Conservation (phyloP, 305 asterid species). For the Fraxinus latifolia region DNA sequence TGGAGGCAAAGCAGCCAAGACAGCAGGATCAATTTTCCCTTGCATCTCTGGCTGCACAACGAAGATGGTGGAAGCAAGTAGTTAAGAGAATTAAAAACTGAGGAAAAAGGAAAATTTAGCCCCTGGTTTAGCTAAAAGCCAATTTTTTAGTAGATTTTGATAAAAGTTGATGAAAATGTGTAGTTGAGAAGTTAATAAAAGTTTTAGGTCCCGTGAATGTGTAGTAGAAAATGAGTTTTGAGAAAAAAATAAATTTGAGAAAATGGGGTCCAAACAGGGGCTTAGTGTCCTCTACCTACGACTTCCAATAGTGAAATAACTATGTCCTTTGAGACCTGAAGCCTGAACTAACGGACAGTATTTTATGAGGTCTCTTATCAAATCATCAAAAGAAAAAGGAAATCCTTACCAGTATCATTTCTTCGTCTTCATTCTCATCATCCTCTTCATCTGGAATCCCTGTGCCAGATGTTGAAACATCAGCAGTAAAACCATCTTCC, state of each 20-base stretch:
- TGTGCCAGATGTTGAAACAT: conserved; percentile 66
- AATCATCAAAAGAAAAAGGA: conserved; percentile 12
- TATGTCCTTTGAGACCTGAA: not conserved
- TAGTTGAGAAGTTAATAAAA: not conserved
- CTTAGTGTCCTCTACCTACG: not conserved
- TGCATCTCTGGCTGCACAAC: conserved; percentile 72
- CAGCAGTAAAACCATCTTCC: conserved; percentile 55
- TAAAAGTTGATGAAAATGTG: not conserved
- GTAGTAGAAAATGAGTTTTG: not conserved
- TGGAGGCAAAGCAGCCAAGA: conserved; percentile 93
- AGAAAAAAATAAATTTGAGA: not conserved
- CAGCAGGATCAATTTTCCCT: conserved; percentile 90
- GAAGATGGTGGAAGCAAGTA: not conserved
- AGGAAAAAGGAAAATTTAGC: not conserved
- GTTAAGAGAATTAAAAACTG: not conserved
- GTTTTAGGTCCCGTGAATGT: not conserved
- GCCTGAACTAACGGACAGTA: conserved; percentile 10
- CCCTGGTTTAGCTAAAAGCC: not conserved
- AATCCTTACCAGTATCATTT: conserved; percentile 76
- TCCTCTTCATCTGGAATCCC: conserved; percentile 44
- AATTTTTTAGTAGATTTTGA: not conserved
- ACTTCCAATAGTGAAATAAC: not conserved
- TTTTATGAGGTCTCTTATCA: conserved; percentile 6
- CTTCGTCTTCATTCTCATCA: conserved; percentile 71
- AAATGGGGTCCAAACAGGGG: not conserved